These are phyloP conservation scores for Fusarium lateritium DNA, from an alignment of 2,329 filamentous ascomycete genomes.

Conservation along the genomic window DNA sequence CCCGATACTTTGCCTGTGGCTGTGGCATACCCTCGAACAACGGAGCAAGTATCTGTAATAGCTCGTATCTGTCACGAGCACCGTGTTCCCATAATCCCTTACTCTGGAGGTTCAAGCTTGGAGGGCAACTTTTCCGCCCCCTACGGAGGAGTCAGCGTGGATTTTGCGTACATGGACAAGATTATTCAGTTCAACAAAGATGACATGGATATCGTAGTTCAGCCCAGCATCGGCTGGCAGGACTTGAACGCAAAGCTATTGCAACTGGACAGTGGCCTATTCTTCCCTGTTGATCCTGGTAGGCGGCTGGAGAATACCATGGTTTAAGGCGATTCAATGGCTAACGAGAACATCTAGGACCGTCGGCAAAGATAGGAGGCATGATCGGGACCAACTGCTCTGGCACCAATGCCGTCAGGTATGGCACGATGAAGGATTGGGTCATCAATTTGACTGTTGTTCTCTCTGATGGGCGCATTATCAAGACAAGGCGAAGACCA, in stretches of 20 bases:
- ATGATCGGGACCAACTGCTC: conserved; percentile 87
- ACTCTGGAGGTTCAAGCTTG: conserved; percentile 87
- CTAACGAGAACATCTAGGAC: conserved; percentile 56
- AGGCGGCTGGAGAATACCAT: conserved; percentile 37
- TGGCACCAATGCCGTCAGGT: conserved; percentile 84
- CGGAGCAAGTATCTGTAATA: conserved; percentile 71
- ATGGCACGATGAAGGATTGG: conserved; percentile 92
- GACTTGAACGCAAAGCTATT: conserved; percentile 81
- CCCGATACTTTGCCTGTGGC: conserved; percentile 73
- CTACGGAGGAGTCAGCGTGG: conserved; percentile 88
- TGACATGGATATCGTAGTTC: conserved; percentile 94
- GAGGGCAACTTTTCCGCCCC: conserved; percentile 94
- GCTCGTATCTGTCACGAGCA: conserved; percentile 82
- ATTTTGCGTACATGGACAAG: conserved; percentile 89
- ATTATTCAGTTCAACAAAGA: conserved; percentile 85
- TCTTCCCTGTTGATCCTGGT: conserved; percentile 92
- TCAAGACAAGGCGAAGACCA: conserved; percentile 84
- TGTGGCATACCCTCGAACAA: conserved; percentile 74
- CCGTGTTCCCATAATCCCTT: conserved; percentile 87
- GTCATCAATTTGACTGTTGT: conserved; percentile 87
- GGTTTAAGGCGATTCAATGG: background rate
- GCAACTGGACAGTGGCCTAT: conserved; percentile 81
- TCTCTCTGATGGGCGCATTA: conserved; percentile 81
- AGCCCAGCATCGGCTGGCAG: conserved; percentile 94
- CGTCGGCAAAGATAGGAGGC: conserved; percentile 81